Evolutionary conservation across 2,329 filamentous ascomycete genomes (phyloP).

Genomic region (Basipetospora sp.): DNA sequence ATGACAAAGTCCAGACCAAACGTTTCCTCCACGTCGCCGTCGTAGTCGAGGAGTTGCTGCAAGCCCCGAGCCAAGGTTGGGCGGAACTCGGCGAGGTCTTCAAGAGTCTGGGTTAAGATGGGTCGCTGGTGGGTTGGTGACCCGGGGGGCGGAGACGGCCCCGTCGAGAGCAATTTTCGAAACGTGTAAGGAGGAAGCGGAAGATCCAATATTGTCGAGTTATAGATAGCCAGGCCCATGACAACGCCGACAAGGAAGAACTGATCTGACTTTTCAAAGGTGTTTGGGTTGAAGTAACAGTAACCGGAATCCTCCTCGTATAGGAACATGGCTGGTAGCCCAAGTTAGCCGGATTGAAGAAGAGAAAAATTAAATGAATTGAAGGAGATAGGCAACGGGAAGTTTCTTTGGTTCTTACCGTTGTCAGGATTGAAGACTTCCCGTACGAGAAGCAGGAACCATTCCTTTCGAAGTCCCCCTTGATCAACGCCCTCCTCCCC

Average conservation of each 20-base stretch:
- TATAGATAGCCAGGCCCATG: conserved; percentile 82
- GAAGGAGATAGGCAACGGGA: neutral
- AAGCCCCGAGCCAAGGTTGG: conserved; percentile 64
- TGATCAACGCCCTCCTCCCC: conserved; percentile 87
- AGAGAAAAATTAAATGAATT: neutral
- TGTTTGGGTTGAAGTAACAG: conserved; percentile 86
- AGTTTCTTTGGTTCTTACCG: no score
- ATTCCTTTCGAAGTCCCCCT: conserved; percentile 80
- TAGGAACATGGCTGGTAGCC: conserved; percentile 61
- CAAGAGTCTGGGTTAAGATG: conserved; percentile 57
- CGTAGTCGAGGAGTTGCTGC: conserved; percentile 61
- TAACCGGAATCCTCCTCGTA: conserved; percentile 83
- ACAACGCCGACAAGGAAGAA: conserved; percentile 83
- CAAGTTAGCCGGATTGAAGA: conserved; percentile 9
- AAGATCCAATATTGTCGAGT: conserved; percentile 82
- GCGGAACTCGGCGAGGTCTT: conserved; percentile 70
- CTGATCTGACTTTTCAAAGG: conserved; percentile 81
- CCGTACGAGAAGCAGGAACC: conserved; percentile 76
- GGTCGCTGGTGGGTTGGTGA: conserved; percentile 42
- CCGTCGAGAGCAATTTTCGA: conserved; percentile 67
- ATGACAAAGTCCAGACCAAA: conserved; percentile 74
- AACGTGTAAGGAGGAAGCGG: conserved; percentile 81
- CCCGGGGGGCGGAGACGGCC: conserved; percentile 44
- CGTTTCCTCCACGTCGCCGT: conserved; percentile 66
- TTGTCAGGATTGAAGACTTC: conserved; percentile 86